Conservation (phyloP, 306 rosid genomes). For the Hylodesmum podocarpum region DNA sequence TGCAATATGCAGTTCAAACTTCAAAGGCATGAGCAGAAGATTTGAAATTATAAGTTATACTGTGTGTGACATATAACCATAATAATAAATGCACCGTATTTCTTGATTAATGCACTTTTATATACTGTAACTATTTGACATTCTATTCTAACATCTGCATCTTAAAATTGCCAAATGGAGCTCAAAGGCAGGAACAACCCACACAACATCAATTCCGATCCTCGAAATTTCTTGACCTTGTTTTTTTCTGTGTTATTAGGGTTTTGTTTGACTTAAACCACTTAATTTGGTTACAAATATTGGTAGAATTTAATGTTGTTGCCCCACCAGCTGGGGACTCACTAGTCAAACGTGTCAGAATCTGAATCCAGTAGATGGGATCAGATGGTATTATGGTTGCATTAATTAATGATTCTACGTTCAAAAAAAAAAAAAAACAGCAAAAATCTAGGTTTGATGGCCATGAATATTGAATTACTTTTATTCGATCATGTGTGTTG, state of each 20-base stretch:
- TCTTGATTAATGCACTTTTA: too few species aligned
- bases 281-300: background rate
- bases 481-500: conserved; percentile 16
- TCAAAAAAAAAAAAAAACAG: too few species aligned
- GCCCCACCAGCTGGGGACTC: conserved; percentile 8
- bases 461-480: conserved; percentile 24
- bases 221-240: background rate
- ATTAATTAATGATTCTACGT: conserved; percentile 36
- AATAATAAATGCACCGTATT: too few species aligned
- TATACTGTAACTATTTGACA: too few species aligned
- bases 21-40: background rate
- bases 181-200: background rate
- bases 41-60: too few species aligned
- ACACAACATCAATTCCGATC: background rate
- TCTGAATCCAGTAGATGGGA: conserved; percentile 5
- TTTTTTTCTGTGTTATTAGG: background rate
- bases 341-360: conserved; percentile 35
- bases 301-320: background rate
- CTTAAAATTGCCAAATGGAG: background rate
- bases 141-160: background rate
- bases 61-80: too few species aligned
- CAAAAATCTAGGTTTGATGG: conserved; percentile 4
- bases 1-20: background rate
- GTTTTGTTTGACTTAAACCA: background rate
- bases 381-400: conserved; percentile 26